Conservation (phyloP, 2,329 filamentous ascomycete genomes). For the Pestalotiopsis sp. region DNA sequence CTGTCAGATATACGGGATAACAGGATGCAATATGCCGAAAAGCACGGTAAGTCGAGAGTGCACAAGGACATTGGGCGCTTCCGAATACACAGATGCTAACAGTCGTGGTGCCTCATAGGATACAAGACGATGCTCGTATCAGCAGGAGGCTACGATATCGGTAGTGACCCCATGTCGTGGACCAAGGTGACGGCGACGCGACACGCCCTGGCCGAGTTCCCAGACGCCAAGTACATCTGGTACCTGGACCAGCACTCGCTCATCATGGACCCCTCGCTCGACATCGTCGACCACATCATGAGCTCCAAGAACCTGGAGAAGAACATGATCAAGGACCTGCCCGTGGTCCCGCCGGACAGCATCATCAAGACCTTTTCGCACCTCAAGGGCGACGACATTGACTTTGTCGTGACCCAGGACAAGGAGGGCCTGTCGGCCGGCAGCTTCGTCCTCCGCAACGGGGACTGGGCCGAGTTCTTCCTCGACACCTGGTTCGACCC, state of each 20-base stretch:
- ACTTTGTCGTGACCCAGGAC: constrained; percentile 85
- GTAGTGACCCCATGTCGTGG: constrained; percentile 66
- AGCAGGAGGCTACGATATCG: constrained; percentile 74
- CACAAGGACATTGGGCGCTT: neutral
- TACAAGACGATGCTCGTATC: constrained; percentile 85
- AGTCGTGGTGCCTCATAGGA: constrained; percentile 53
- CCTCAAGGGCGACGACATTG: constrained; percentile 75
- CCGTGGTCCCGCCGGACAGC: constrained; percentile 92
- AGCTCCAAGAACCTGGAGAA: constrained; percentile 68
- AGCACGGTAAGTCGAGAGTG: constrained; percentile 67
- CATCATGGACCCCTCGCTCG: constrained; percentile 80
- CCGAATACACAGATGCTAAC: neutral
- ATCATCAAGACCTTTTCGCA: constrained; percentile 94
- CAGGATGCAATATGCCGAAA: constrained; percentile 79
- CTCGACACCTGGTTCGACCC: constrained; percentile 97
- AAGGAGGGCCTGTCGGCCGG: constrained; percentile 74
- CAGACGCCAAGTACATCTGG: constrained; percentile 82
- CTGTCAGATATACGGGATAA: constrained; percentile 79
- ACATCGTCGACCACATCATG: constrained; percentile 74
- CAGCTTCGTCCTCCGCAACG: constrained; percentile 80
- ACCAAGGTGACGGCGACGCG: constrained; percentile 82
- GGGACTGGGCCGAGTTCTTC: constrained; percentile 91
- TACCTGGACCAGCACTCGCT: constrained; percentile 82
- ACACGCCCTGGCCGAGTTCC: constrained; percentile 82
- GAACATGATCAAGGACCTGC: constrained; percentile 81